Conservation (phyloP, 495 filamentous ascomycete species). For the Rhypophila decipiens region DNA sequence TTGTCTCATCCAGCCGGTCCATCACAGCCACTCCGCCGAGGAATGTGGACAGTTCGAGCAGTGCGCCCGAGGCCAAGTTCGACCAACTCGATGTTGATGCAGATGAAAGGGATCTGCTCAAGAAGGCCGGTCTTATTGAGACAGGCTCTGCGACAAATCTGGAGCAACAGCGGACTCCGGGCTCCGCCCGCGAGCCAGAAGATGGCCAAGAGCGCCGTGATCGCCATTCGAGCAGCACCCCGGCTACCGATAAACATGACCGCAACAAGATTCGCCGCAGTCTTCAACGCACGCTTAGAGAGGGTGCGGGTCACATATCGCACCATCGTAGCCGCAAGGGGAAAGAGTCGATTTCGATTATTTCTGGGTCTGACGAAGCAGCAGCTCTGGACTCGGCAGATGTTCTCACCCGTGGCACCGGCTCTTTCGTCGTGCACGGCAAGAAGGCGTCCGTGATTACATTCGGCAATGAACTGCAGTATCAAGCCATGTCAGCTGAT, state of each 20-base stretch:
- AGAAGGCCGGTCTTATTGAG: constrained; percentile 43
- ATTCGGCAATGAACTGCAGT: constrained; percentile 86
- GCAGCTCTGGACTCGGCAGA: constrained; percentile 48
- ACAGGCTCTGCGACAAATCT: constrained; percentile 3
- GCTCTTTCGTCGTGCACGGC: constrained; percentile 91
- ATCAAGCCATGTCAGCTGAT: constrained; percentile 74
- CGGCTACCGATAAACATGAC: constrained; percentile 36
- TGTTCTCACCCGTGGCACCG: constrained; percentile 66
- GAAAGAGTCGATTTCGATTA: constrained; percentile 62
- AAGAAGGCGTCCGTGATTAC: constrained; percentile 97
- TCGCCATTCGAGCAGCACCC: constrained; percentile 18
- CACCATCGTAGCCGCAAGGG: constrained; percentile 71
- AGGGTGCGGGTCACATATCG: constrained; percentile 57
- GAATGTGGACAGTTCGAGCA: constrained; percentile 14
- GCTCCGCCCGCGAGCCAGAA: constrained; percentile 20
- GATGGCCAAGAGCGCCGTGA: constrained; percentile 28
- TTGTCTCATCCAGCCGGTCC: constrained; percentile 30
- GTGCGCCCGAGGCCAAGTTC: constrained; percentile 12
- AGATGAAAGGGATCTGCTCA: constrained; percentile 43
- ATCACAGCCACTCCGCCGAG: constrained; percentile 24
- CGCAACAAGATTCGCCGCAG: constrained; percentile 71
- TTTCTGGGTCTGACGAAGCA: constrained; percentile 54
- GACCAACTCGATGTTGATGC: constrained; percentile 38
- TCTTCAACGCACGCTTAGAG: constrained; percentile 88
- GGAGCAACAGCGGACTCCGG: constrained; percentile 14